Evolutionary conservation across 306 rosid species (phyloP).

Genomic region (Geum urbanum): DNA sequence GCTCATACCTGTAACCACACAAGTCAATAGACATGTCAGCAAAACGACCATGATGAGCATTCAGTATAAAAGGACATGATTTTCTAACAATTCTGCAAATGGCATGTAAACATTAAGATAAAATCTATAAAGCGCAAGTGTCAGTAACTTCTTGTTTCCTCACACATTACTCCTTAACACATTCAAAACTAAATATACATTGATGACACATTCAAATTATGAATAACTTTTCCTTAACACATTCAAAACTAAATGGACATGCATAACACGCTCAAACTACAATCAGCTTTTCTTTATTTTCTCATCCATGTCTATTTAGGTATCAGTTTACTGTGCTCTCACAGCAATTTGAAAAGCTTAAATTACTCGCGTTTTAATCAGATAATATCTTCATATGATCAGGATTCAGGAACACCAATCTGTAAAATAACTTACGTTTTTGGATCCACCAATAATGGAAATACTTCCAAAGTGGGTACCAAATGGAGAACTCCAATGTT

Average conservation of each 20-base stretch:
- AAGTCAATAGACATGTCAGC: constrained; percentile 22
- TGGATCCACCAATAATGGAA: constrained; percentile 77
- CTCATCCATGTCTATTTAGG: too few relatives aligned
- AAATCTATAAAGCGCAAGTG: neutral
- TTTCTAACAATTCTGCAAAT: neutral
- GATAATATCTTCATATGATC: neutral
- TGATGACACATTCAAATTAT: neutral
- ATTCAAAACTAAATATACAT: neutral
- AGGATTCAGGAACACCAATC: constrained; percentile 6
- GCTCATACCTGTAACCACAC: constrained; percentile 70
- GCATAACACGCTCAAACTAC: too few relatives aligned
- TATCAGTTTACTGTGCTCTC: too few relatives aligned
- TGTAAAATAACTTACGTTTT: constrained; percentile 54
- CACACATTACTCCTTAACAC: neutral
- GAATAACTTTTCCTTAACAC: neutral
- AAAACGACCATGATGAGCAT: constrained; percentile 1
- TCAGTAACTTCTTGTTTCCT: neutral
- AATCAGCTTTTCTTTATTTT: too few relatives aligned
- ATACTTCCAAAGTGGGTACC: constrained; percentile 91
- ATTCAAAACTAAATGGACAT: neutral
- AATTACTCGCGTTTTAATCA: too few relatives aligned
- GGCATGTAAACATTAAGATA: neutral
- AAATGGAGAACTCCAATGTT: constrained; percentile 94
- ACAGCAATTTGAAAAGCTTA: too few relatives aligned
- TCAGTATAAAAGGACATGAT: neutral